Conservation (phyloP, 2,329 filamentous ascomycete genomes). For the Hypoxylon sp. region DNA sequence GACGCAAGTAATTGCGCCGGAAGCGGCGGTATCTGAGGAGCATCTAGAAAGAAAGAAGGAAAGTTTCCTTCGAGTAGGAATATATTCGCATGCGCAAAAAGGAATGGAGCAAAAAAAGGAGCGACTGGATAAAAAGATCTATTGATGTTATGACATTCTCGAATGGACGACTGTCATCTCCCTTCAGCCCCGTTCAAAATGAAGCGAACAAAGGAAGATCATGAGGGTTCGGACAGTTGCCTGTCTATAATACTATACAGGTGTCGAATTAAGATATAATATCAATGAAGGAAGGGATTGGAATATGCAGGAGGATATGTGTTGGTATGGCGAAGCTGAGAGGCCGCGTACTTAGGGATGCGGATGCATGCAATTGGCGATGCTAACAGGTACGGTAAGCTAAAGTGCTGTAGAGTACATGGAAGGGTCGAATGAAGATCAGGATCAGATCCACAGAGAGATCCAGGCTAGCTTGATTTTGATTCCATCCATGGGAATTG, state of each 20-base stretch:
- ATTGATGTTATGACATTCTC: slow-evolving; percentile 34
- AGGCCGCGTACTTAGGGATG: slow-evolving; percentile 5
- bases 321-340: slow-evolving; percentile 8
- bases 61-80: slow-evolving; percentile 4
- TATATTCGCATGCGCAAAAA: slow-evolving; percentile 11
- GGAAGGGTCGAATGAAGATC: slow-evolving; percentile 24
- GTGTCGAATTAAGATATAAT: not conserved
- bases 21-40: slow-evolving; percentile 48
- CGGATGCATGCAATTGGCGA: not conserved
- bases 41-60: slow-evolving; percentile 45
- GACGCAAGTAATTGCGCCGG: slow-evolving; percentile 49
- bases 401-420: too few species aligned
- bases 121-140: slow-evolving; percentile 3
- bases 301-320: too few species aligned
- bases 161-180: slow-evolving; percentile 16
- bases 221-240: slow-evolving; percentile 12
- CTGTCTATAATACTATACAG: slow-evolving; percentile 14
- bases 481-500: too few species aligned
- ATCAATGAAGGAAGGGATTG: too few species aligned
- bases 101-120: slow-evolving; percentile 15
- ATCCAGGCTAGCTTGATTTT: too few species aligned
- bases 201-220: slow-evolving; percentile 20
- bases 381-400: too few species aligned
- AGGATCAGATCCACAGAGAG: too few species aligned
- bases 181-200: slow-evolving; percentile 26